A percentile compares a stretch with the other conserved stretches of the same genome.
Evolutionary conservation across 225 moss, liverwort and hornwort species (phyloP).

Genomic region (Antitrichia curtipendula): DNA sequence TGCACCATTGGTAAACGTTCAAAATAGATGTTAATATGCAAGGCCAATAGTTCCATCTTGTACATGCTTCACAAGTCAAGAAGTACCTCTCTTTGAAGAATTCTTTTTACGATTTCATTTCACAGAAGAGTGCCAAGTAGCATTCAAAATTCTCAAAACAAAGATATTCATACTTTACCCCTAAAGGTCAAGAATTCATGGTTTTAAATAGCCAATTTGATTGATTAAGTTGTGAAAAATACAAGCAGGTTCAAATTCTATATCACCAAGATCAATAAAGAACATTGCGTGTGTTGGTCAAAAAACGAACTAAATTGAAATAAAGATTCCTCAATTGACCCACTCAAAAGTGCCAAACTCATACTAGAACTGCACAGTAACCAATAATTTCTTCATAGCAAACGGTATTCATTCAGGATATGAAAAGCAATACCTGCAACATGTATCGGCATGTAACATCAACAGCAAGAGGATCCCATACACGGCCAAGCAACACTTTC

Average conservation of each 20-base stretch:
- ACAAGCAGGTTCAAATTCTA: background rate
- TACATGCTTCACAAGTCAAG: background rate
- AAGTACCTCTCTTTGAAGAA: background rate
- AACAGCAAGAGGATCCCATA: constrained; percentile 36
- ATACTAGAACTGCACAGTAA: background rate
- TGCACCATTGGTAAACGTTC: constrained; percentile 3
- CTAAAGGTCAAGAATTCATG: background rate
- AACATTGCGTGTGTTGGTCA: background rate
- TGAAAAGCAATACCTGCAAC: constrained; percentile 17
- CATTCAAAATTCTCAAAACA: background rate
- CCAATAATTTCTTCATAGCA: background rate
- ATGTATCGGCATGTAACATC: constrained; percentile 46
- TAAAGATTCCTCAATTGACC: background rate
- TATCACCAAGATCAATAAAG: background rate
- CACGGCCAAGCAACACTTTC: constrained; percentile 39
- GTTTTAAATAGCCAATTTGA: background rate
- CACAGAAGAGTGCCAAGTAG: background rate
- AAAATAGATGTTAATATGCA: background rate
- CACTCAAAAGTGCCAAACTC: background rate
- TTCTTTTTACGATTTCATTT: background rate
- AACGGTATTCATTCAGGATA: background rate
- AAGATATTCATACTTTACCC: background rate
- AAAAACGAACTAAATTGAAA: background rate
- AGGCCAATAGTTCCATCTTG: background rate
- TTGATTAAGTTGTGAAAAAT: background rate